Base-by-base conservation (phyloP, 2,329 filamentous ascomycete genomes). In the Diplodia corticola region DNA sequence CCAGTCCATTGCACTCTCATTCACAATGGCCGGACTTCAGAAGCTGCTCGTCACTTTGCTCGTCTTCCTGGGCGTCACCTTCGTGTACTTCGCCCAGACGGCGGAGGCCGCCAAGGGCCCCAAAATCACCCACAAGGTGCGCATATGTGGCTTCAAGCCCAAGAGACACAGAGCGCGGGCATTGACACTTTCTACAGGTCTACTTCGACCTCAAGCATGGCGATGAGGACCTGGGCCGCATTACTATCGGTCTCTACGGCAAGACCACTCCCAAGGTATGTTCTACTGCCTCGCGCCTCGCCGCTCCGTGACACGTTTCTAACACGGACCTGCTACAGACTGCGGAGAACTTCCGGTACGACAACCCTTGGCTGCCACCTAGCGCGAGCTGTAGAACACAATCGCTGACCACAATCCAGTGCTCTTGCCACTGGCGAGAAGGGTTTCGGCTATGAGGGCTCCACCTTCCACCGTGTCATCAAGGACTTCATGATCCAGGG, bases 401-500 rank as follows among this genome's bases (percentile, higher is more conserved):
- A 26, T 20, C 13, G 30, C 57, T 66, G 46, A 68, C 51, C 15
- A n/a, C 10, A 4, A 37, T 17, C 89, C 85, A 88, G 91, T 74
- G 89, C 89, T 76, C 85, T 96, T 70, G 89, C 91, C 72, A 94
- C 91, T 70, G 91, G 91, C 77, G 90, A 94, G 86, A 91, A 93
- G 84, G 91, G 91, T 75, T 93, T 88, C 76, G 91, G 91, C 70
- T 96, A 93, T 77, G 83, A 92, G 80, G 91, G 88, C 69, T 93
- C 91, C 61, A 85, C 80, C 76, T 96, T 96, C 88, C 92, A 96
- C 86, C 91, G 92, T 79, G 90, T 95, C 77, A 95, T 95, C 85
- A 91, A 92, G 84, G 79, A 89, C 72, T 95, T 95, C 82, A 95
- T 95, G 92, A 93, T 95, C 79, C 91, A 94, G 84, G 91, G 91